Conservation (phyloP, 257 asterid species). For the Primulina huaijiensis region DNA sequence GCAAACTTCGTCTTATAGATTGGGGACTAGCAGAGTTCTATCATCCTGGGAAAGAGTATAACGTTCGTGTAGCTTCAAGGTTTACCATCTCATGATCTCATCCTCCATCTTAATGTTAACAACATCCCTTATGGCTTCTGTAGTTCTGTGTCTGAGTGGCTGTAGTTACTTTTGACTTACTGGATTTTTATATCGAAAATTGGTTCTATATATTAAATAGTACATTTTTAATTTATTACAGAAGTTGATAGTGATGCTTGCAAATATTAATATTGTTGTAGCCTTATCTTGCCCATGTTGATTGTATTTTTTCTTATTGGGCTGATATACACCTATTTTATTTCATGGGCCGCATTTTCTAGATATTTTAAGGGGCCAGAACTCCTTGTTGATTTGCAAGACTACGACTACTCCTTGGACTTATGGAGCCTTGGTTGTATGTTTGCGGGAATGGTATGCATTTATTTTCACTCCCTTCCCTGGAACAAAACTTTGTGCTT, state of each 20-base stretch:
- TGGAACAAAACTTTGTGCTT: neutral
- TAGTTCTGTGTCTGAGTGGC: neutral
- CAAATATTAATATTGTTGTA: neutral
- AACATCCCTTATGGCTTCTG: neutral
- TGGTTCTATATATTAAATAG: neutral
- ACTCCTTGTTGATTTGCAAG: constrained; percentile 97
- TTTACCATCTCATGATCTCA: constrained; percentile 25
- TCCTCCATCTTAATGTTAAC: constrained; percentile 9
- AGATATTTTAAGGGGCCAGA: constrained; percentile 83
- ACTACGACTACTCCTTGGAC: constrained; percentile 92
- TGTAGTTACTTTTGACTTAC: neutral
- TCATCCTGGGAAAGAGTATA: constrained; percentile 64
- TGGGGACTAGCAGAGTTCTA: constrained; percentile 71
- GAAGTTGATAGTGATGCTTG: constrained; percentile 9
- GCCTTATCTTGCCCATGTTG: neutral
- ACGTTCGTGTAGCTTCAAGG: constrained; percentile 68
- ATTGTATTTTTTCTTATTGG: constrained; percentile 14
- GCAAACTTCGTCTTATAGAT: constrained; percentile 57
- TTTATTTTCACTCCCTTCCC: constrained; percentile 13
- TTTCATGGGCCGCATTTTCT: constrained; percentile 19
- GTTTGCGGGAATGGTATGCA: constrained; percentile 87
- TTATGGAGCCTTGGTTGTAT: constrained; percentile 92
- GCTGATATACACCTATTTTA: neutral
- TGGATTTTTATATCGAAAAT: too few relatives aligned
- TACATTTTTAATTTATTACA: too few relatives aligned